These are phyloP conservation scores for Cyanidiococcus yangmingshanensis DNA, from an alignment of 23 red algal species.

Conservation along the genomic window DNA sequence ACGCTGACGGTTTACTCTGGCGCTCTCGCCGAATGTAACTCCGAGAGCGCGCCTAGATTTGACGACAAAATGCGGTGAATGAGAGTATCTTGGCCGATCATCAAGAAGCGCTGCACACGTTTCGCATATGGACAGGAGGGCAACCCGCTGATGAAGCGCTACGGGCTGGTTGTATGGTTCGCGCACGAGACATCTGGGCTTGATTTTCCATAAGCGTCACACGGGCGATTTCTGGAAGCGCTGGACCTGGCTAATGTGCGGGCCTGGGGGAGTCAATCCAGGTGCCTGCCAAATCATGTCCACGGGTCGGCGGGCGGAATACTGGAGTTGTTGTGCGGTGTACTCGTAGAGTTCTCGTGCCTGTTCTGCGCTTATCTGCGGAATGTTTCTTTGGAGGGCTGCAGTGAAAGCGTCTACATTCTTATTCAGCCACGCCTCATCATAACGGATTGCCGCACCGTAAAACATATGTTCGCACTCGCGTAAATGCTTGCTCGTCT, in stretches of 20 bases:
- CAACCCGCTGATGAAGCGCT: no score
- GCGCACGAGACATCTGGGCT: not conserved
- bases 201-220: not conserved
- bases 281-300: no score
- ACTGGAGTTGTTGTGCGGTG: not conserved
- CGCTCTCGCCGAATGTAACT: no score
- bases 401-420: not conserved
- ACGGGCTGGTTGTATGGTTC: no score
- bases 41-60: no score
- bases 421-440: constrained; percentile 14
- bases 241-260: no score
- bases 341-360: constrained; percentile 1
- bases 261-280: no score
- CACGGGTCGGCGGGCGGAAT: no score
- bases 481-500: constrained; percentile 9
- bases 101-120: no score
- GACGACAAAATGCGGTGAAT: no score
- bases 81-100: no score
- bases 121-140: no score
- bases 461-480: constrained; percentile 15
- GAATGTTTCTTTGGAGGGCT: not conserved
- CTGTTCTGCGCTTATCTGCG: not conserved
- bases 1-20: constrained; percentile 15
- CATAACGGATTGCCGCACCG: constrained; percentile 4
- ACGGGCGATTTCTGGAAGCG: not conserved